A percentile compares a stretch with the other conserved stretches of the same genome.
Evolutionary conservation across 2,329 filamentous ascomycete genomes (phyloP).

Genomic region (Hypoxylon sp.): DNA sequence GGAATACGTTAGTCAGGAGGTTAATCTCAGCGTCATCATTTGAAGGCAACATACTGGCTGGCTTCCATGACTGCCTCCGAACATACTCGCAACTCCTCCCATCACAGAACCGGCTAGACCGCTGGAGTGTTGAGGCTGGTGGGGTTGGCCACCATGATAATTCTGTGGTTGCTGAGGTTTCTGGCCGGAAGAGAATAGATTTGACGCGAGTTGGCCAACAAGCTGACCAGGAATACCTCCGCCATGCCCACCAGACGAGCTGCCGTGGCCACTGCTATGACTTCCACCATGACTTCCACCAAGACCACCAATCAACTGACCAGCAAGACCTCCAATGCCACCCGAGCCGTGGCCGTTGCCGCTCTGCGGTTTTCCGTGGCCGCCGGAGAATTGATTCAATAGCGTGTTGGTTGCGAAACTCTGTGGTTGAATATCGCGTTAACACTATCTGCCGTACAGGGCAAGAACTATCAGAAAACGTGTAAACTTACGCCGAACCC

Average conservation of each 20-base stretch:
- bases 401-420: slow-evolving; percentile 74
- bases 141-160: slow-evolving; percentile 65
- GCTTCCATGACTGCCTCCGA: slow-evolving; percentile 64
- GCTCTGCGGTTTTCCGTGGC: slow-evolving; percentile 59
- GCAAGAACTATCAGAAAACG: slow-evolving; percentile 26
- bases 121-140: slow-evolving; percentile 58
- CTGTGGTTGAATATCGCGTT: slow-evolving; percentile 56
- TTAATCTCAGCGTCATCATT: slow-evolving; percentile 10
- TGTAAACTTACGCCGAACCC: slow-evolving; percentile 73
- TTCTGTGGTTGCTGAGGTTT: slow-evolving; percentile 65
- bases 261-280: slow-evolving; percentile 47
- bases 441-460: slow-evolving; percentile 46
- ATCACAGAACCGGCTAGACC: slow-evolving; percentile 69
- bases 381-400: slow-evolving; percentile 61
- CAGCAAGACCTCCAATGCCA: slow-evolving; percentile 64
- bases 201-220: slow-evolving; percentile 70
- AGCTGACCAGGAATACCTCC: slow-evolving; percentile 63
- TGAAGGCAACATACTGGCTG: slow-evolving; percentile 56
- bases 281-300: slow-evolving; percentile 50
- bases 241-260: slow-evolving; percentile 48
- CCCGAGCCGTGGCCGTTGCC: slow-evolving; percentile 57
- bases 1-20: slow-evolving; percentile 47
- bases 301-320: slow-evolving; percentile 58
- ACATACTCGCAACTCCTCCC: slow-evolving; percentile 68
- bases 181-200: slow-evolving; percentile 65